Evolutionary conservation across 495 filamentous ascomycete species (phyloP).

Genomic region (Aspergillus kassunensis): DNA sequence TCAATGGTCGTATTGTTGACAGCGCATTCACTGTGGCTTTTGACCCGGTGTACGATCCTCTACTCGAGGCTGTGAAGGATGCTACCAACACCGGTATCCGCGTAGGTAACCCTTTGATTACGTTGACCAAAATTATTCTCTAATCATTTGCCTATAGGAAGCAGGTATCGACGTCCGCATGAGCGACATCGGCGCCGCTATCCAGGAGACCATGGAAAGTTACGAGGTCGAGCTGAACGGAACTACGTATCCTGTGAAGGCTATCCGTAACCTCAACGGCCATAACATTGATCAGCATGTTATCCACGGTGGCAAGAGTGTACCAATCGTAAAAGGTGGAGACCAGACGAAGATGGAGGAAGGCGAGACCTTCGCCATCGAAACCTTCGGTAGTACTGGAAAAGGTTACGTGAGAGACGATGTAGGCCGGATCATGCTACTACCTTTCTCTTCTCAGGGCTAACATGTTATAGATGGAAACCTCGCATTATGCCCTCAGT

Average conservation of each 20-base stretch:
- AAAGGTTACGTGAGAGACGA: constrained; percentile 81
- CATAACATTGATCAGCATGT: constrained; percentile 82
- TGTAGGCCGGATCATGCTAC: constrained; percentile 37
- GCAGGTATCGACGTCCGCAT: constrained; percentile 80
- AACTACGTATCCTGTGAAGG: constrained; percentile 74
- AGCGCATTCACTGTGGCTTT: constrained; percentile 90
- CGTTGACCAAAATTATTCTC: background rate
- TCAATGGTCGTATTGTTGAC: constrained; percentile 89
- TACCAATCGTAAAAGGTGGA: constrained; percentile 80
- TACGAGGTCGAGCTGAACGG: constrained; percentile 80
- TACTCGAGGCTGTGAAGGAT: constrained; percentile 76
- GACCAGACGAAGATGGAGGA: constrained; percentile 92
- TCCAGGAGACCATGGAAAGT: constrained; percentile 87
- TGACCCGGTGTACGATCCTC: constrained; percentile 78
- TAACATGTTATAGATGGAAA: constrained; percentile 50
- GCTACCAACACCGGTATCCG: constrained; percentile 84
- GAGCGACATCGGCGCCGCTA: constrained; percentile 68
- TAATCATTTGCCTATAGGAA: constrained; percentile 38
- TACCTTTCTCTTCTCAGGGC: background rate
- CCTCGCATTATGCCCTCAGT: constrained; percentile 70
- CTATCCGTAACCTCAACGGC: constrained; percentile 83
- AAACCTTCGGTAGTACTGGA: constrained; percentile 91
- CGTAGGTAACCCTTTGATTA: constrained; percentile 21
- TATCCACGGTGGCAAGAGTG: constrained; percentile 86
- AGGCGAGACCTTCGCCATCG: constrained; percentile 88